phyloP scores from a whole-genome alignment of 2,329 filamentous ascomycete species.

The Fusarium duplospermum region DNA sequence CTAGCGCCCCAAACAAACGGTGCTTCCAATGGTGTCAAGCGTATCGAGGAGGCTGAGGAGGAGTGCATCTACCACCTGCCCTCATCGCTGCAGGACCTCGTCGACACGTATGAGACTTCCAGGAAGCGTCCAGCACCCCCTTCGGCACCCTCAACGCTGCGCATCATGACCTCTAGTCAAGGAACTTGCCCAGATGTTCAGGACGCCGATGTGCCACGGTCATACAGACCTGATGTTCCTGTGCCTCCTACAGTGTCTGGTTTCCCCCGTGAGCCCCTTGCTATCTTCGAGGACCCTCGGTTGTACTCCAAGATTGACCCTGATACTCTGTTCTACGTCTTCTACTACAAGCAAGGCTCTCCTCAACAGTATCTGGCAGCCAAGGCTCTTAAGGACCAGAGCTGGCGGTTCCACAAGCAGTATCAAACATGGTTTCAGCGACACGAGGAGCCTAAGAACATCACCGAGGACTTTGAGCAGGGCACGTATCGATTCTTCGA shows the following conservation, averaged over 20 bases:
- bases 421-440: slow-evolving; percentile 99
- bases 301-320: slow-evolving; percentile 92
- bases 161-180: slow-evolving; percentile 81
- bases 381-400: slow-evolving; percentile 97
- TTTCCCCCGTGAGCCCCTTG: slow-evolving; percentile 92
- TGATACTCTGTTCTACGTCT: slow-evolving; percentile 97
- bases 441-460: slow-evolving; percentile 97
- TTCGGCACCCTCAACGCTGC: slow-evolving; percentile 74
- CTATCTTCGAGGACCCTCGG: slow-evolving; percentile 90
- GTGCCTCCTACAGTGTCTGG: slow-evolving; percentile 80
- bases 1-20: slow-evolving; percentile 62
- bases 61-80: slow-evolving; percentile 95
- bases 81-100: slow-evolving; percentile 85
- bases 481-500: slow-evolving; percentile 99
- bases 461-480: slow-evolving; percentile 98
- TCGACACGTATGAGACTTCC: slow-evolving; percentile 89
- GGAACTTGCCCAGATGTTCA: slow-evolving; percentile 77
- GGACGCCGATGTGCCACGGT: slow-evolving; percentile 84
- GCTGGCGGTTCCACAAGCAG: slow-evolving; percentile 99
- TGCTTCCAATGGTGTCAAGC: slow-evolving; percentile 63
- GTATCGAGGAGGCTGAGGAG: slow-evolving; percentile 62
- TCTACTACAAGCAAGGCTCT: slow-evolving; percentile 97
- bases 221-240: slow-evolving; percentile 85
- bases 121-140: slow-evolving; percentile 75
- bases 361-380: slow-evolving; percentile 96